Conservation (phyloP, 768 basidiomycete genomes). For the Suillus americanus region DNA sequence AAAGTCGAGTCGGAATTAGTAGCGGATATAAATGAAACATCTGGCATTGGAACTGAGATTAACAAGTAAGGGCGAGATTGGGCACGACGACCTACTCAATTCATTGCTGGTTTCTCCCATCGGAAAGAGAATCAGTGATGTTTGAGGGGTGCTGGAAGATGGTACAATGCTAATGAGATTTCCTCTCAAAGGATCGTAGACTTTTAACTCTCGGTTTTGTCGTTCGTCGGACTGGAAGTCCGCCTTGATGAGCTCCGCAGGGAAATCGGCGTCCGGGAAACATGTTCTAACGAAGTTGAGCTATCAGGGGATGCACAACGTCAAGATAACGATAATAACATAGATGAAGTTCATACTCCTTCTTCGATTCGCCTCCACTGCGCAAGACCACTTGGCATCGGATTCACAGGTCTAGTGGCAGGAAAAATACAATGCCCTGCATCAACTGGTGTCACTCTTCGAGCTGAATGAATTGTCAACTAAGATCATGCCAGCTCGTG, state of each 20-base stretch:
- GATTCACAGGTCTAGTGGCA: slow-evolving; percentile 40
- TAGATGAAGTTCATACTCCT: slow-evolving; percentile 43
- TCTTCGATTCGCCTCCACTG: slow-evolving; percentile 58
- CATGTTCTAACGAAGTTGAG: slow-evolving; percentile 69
- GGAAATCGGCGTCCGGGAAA: slow-evolving; percentile 73
- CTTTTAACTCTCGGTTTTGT: slow-evolving; percentile 31
- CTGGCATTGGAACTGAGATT: slow-evolving; percentile 9
- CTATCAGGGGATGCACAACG: slow-evolving; percentile 35
- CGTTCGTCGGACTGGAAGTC: slow-evolving; percentile 49
- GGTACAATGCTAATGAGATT: slow-evolving; percentile 48
- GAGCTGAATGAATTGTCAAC: slow-evolving; percentile 24
- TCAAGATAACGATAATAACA: not conserved
- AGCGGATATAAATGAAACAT: slow-evolving; percentile 48
- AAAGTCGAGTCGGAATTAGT: slow-evolving; percentile 33
- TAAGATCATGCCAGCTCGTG: not conserved
- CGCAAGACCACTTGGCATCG: slow-evolving; percentile 27
- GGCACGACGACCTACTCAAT: slow-evolving; percentile 49
- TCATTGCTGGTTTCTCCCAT: slow-evolving; percentile 59
- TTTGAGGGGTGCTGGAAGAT: slow-evolving; percentile 23
- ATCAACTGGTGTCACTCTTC: slow-evolving; percentile 32
- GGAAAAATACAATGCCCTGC: slow-evolving; percentile 53
- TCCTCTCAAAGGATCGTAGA: slow-evolving; percentile 59
- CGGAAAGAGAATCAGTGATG: slow-evolving; percentile 52
- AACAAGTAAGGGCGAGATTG: not conserved
- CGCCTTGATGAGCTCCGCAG: slow-evolving; percentile 62